Percentiles rank a stretch among this genome's conserved stretches.
phyloP scores from a whole-genome alignment of 495 filamentous ascomycete species.

The Xylaria palmicola region DNA sequence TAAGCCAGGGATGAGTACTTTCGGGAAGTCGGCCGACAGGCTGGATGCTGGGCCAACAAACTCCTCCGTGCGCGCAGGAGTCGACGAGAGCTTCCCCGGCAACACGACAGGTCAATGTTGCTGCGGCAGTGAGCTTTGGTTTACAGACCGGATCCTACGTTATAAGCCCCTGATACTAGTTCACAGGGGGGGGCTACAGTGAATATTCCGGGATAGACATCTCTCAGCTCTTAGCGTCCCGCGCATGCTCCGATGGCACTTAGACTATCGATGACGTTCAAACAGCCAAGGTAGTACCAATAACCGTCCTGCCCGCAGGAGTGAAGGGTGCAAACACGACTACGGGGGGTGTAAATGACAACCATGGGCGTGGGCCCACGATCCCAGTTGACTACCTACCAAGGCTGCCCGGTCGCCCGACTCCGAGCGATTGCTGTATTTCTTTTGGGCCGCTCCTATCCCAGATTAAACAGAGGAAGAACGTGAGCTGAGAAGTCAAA shows the following conservation, averaged over 20 bases:
- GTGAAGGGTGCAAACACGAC: conserved; percentile 24
- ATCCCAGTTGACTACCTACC: too few relatives aligned
- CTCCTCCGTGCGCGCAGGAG: neutral
- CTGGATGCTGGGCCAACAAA: neutral
- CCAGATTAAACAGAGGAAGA: neutral
- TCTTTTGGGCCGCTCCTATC: neutral
- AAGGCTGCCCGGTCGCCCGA: conserved; percentile 11
- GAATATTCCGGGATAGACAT: too few relatives aligned
- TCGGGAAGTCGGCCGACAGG: neutral
- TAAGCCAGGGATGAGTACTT: neutral
- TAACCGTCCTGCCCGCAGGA: conserved; percentile 33
- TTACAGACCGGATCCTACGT: neutral
- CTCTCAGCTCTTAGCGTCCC: neutral
- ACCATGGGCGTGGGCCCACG: too few relatives aligned
- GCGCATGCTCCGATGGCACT: neutral
- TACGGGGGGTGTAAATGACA: conserved; percentile 14
- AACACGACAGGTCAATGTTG: neutral
- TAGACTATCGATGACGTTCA: conserved; percentile 39
- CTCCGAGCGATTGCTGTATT: neutral
- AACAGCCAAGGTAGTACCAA: conserved; percentile 46
- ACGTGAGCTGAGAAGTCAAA: neutral
- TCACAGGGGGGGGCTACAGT: too few relatives aligned
- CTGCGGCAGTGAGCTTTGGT: neutral
- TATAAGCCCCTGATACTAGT: too few relatives aligned
- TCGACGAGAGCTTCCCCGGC: neutral